A percentile compares a stretch with the other conserved stretches of the same genome.
Evolutionary conservation across 331 rosid genomes (phyloP).

Genomic region (Ulmus americana): DNA sequence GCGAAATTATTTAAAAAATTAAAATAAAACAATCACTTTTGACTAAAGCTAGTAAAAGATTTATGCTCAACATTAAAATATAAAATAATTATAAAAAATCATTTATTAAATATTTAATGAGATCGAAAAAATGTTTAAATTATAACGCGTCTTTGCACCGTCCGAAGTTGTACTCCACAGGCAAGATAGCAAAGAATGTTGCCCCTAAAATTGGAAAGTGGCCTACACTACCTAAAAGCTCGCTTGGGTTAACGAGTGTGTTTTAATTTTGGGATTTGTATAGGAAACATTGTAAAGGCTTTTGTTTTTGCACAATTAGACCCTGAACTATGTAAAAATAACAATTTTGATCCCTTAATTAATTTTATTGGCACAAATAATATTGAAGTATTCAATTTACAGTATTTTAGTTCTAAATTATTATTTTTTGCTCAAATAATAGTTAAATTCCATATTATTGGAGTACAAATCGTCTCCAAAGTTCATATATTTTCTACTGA

Average conservation of each 20-base stretch:
- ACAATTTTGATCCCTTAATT: too few relatives aligned
- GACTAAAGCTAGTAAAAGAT: background rate
- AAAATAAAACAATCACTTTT: background rate
- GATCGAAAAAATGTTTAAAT: conserved; percentile 2
- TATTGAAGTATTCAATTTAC: too few relatives aligned
- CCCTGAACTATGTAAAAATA: too few relatives aligned
- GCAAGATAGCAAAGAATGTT: background rate
- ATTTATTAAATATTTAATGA: background rate
- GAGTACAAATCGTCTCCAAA: too few relatives aligned
- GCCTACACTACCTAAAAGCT: conserved; percentile 18
- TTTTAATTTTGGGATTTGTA: background rate
- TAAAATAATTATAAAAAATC: too few relatives aligned
- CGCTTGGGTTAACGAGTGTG: conserved; percentile 31
- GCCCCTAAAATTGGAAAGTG: conserved; percentile 25
- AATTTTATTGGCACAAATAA: too few relatives aligned
- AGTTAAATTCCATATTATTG: too few relatives aligned
- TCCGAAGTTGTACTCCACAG: background rate
- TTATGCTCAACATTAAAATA: conserved; percentile 2
- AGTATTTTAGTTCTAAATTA: too few relatives aligned
- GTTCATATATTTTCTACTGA: too few relatives aligned
- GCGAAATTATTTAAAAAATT: background rate
- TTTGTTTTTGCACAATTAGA: too few relatives aligned
- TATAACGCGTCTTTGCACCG: conserved; percentile 10
- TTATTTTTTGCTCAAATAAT: too few relatives aligned
- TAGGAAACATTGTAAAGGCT: too few relatives aligned